Conservation (phyloP, 306 rosid species). For the Abrus precatorius region DNA sequence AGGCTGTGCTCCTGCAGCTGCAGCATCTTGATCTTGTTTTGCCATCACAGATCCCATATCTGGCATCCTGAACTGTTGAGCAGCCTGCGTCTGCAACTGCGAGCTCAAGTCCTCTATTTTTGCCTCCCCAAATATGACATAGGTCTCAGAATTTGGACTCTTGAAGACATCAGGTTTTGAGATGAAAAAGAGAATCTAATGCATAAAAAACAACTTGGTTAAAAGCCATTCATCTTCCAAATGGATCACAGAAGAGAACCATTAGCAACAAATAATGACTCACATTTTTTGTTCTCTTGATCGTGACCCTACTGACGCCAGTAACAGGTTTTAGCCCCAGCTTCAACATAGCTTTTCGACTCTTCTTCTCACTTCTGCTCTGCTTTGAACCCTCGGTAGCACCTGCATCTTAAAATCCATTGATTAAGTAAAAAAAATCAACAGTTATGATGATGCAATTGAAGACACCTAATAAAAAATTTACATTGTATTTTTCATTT, state of each 20-base stretch:
- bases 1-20: conserved; percentile 61
- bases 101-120: conserved; percentile 92
- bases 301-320: conserved; percentile 92
- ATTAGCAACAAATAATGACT: conserved; percentile 20
- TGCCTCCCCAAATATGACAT: conserved; percentile 86
- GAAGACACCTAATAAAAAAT: neutral
- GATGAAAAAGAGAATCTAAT: conserved; percentile 81
- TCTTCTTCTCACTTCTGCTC: conserved; percentile 98
- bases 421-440: conserved; percentile 12
- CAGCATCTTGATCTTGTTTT: conserved; percentile 61
- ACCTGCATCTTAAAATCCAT: conserved; percentile 54
- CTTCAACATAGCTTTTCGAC: conserved; percentile 96
- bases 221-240: neutral
- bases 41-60: conserved; percentile 74
- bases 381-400: conserved; percentile 83
- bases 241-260: neutral
- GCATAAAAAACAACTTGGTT: conserved; percentile 26
- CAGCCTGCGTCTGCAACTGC: conserved; percentile 89
- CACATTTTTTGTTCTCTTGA: conserved; percentile 88
- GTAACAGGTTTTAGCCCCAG: conserved; percentile 89
- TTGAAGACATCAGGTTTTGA: conserved; percentile 94
- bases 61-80: conserved; percentile 92
- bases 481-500: conserved; percentile 1
- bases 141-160: conserved; percentile 89
- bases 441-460: neutral